Evolutionary conservation across 305 asterid species (phyloP), one percentile per base, ranked within the genome.

Genomic region (Fraxinus sp.): DNA sequence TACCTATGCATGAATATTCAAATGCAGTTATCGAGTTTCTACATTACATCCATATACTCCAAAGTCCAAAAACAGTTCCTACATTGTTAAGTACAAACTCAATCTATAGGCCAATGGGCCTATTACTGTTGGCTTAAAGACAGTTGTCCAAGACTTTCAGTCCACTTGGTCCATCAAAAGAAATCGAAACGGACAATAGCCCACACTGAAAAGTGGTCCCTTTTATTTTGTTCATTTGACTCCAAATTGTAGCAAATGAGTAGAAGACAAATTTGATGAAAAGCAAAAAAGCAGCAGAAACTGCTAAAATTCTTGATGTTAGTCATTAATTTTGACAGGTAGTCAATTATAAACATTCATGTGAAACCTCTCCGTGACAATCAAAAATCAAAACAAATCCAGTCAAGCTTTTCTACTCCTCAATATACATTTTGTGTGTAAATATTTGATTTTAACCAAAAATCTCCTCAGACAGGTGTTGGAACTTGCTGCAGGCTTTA

Each of bases 201-300:
- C 28, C 70, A 59, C 70, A 59, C n/a, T 18, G 20, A 49, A 49
- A 49, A 49, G 20, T 4, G 59, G 18, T 14, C 59, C 59, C 59
- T 49, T 49, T 1, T 4, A 49, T 49, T 49, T 49, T 14, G 7
- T 49, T 49, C 59, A 49, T 49, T 16, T 4, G 66, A 44, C 73
- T 64, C 5, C 10, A 35, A 22, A 13, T 16, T 30, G 1, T 30
- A 66, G 59, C 2, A 36, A 2, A 66, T 11, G 57, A 71, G 41
- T 52, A 76, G 64, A 79, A 6, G 88, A 83, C 84, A 83, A 83
- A 80, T 35, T 24, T 13, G 89, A 83, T 66, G 74, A 86, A 85
- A 77, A 84, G 78, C 84, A 85, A 73, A 76, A 74, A 66, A 33
- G 26, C 59, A 71, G 59, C 84, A 70, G 72, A 82, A 74, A 73